Base-by-base conservation (phyloP, 345 rosid species). In the Kernera saxatilis region DNA sequence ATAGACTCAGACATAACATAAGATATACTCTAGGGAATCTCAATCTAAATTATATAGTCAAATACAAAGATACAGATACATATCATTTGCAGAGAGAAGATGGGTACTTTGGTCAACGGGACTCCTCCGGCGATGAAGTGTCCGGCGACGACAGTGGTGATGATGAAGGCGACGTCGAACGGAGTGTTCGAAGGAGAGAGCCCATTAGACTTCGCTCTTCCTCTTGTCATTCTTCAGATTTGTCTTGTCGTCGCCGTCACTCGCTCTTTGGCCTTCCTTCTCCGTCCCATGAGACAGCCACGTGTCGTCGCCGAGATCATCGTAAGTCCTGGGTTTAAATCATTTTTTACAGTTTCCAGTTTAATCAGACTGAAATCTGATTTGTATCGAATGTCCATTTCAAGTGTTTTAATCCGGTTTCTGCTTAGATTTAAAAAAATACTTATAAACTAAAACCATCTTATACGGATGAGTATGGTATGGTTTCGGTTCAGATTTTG, bases 281-380 rank as follows among this genome's bases (percentile, higher is more conserved):
- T 88, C 5, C 82, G 80, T 68, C 97, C 95, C 15, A 71, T 91
- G 19, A 78, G 88, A 3, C 97, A 87, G 69, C 97, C 97, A 57
- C 93, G 97, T 45, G 97, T 91, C 21, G 86, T 91, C 41, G 93
- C 91, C 0, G 97, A 91, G 83, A 88, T 91, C 60, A 60, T 88
- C 14, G 97, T 91, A 81, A 50, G 91, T 71, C 13, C 6, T 40
- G 2, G 65, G 23, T 58, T 58, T 58, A 36, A 1, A 2, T 57
- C 63, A 36, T 0, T 59, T 22, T 58, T 32, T n/a, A n/a, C 8
- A 59, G 2, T 59, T 23, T 22, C 13, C 6, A 0, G 43, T 57
- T 4, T n/a, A n/a, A n/a, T n/a, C n/a, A n/a, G n/a, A n/a, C n/a
- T n/a, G n/a, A n/a, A n/a, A n/a, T n/a, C n/a, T n/a, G n/a, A n/a